Base-by-base conservation (phyloP, 371 early-diverging fungal genomes). In the Lichtheimia corymbifera region DNA sequence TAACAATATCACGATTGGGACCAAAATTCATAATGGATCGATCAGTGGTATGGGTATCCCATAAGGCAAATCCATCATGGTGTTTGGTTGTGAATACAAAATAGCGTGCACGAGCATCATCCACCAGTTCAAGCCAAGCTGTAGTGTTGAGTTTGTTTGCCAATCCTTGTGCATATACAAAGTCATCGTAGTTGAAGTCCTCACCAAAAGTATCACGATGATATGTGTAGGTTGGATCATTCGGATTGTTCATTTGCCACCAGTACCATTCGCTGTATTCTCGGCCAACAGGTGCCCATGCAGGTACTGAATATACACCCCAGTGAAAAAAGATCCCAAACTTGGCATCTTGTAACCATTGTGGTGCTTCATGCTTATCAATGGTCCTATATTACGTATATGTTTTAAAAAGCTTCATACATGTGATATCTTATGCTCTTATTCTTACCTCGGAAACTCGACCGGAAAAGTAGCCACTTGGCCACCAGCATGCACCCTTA, bases 311-410 rank as follows among this genome's bases (percentile, higher is more conserved):
- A 43, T 72, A 75, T 0, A 72, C 50, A 0, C 76, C 76, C 76
- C 76, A 75, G 28, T 75, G 76, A 42, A 75, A 64, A 15, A 75
- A 75, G 15, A 75, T 72, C 5, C 76, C 76, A 63, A 75, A 75
- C 28, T 70, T 72, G 11, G 70, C 70, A 6, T 63, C 20, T 35
- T 59, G 56, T 20, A 67, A 59, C 76, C 76, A 75, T 13, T 20
- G 18, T 22, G 76, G 76, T n/a, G 62, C 62, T 4, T 56, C 42
- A 45, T 75, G 76, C 15, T 58, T 50, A 13, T 53, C 50, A 9
- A 35, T 35, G 2, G 35, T 35, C 11, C 35, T 35, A 35, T 35
- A 35, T 22, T 1, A 22, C 0, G 11, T 35, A 35, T 9, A 35
- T 11, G 11, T 11, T 4, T 11, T 35, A 9, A 28, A 28, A 7